Evolutionary conservation across 2,329 filamentous ascomycete genomes (phyloP).

Genomic region (Thelonectria discophora): DNA sequence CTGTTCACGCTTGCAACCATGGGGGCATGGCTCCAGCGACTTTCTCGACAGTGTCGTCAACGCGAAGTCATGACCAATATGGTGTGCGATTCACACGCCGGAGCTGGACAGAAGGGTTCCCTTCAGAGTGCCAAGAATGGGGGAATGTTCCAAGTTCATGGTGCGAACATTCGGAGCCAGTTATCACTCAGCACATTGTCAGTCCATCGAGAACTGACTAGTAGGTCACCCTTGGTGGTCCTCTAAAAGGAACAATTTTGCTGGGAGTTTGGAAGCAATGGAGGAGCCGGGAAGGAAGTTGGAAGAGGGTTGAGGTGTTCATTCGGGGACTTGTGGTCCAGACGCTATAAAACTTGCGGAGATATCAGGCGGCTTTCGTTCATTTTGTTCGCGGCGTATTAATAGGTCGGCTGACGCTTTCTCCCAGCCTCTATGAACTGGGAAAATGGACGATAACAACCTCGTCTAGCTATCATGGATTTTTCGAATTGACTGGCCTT

Average conservation of each 20-base stretch:
- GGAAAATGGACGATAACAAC: background rate
- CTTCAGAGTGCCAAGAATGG: background rate
- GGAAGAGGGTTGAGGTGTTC: background rate
- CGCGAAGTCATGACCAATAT: too few species aligned
- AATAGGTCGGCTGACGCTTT: background rate
- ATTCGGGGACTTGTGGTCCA: constrained; percentile 2
- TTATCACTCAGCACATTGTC: constrained; percentile 15
- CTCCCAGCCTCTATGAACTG: too few species aligned
- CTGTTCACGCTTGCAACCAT: background rate
- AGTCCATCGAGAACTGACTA: constrained; percentile 23
- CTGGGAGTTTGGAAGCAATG: constrained; percentile 3
- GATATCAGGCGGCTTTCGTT: constrained; percentile 1
- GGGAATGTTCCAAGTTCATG: background rate
- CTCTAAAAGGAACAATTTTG: constrained; percentile 23
- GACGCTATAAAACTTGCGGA: constrained; percentile 1
- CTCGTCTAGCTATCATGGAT: constrained; percentile 1
- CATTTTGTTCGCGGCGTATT: constrained; percentile 13
- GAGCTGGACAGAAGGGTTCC: background rate
- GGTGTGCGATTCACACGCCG: background rate
- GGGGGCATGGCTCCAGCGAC: background rate
- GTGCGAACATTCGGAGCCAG: constrained; percentile 11
- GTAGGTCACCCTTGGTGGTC: constrained; percentile 23
- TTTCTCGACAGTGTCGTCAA: too few species aligned
- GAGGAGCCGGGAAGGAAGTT: constrained; percentile 4
- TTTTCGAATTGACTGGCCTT: constrained; percentile 14